A percentile compares a stretch with the other conserved stretches of the same genome.
Evolutionary conservation across 2,329 filamentous ascomycete genomes (phyloP).

Genomic region (Onygena corvina): DNA sequence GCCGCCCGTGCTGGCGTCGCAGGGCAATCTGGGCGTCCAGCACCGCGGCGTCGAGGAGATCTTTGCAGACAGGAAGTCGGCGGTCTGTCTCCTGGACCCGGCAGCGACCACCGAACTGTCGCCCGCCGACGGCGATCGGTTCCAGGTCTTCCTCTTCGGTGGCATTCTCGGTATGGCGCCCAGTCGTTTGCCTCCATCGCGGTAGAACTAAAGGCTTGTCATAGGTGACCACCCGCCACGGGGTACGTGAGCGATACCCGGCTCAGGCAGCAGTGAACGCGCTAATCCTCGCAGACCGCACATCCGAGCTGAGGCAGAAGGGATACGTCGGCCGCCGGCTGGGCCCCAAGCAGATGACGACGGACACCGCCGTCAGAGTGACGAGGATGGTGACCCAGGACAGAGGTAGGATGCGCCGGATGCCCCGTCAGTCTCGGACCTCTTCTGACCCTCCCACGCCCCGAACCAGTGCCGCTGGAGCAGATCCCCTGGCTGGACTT

Average conservation of each 20-base stretch:
- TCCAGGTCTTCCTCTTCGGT: slow-evolving; percentile 89
- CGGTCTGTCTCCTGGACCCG: slow-evolving; percentile 83
- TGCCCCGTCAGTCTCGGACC: no score
- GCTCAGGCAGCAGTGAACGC: background rate
- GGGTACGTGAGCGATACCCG: slow-evolving; percentile 45
- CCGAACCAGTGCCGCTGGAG: slow-evolving; percentile 54
- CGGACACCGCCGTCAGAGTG: slow-evolving; percentile 88
- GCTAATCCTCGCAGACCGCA: slow-evolving; percentile 54
- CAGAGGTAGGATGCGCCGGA: slow-evolving; percentile 61
- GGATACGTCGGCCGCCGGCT: slow-evolving; percentile 79
- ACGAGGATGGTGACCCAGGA: slow-evolving; percentile 81
- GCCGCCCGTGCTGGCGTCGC: slow-evolving; percentile 47
- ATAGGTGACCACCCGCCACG: slow-evolving; percentile 83
- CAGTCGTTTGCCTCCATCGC: background rate
- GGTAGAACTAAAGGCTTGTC: background rate
- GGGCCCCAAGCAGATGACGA: slow-evolving; percentile 94
- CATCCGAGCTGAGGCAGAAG: slow-evolving; percentile 87
- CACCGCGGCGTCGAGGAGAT: slow-evolving; percentile 69
- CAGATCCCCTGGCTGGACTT: slow-evolving; percentile 74
- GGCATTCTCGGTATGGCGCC: slow-evolving; percentile 67
- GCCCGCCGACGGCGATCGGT: slow-evolving; percentile 68
- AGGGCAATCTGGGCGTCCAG: slow-evolving; percentile 57
- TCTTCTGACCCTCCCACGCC: no score
- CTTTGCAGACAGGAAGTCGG: slow-evolving; percentile 57
- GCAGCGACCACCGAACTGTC: slow-evolving; percentile 66